A percentile compares a stretch with the other conserved stretches of the same genome.
Conservation (phyloP, 1,139 yeast genomes). For the Entelexis paramagnoliae region DNA sequence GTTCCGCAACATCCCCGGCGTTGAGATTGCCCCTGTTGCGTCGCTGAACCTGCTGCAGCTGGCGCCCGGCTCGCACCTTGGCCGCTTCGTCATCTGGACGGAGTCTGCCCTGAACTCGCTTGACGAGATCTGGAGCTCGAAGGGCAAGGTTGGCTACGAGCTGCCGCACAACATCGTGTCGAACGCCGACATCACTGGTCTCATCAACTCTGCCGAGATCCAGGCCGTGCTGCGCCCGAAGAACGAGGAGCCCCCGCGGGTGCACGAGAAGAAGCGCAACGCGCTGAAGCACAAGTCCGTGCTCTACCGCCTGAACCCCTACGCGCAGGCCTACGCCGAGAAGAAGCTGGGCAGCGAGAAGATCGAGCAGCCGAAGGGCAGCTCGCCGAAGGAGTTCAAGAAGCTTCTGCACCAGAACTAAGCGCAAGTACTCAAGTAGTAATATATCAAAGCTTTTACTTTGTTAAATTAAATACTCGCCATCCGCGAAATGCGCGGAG, state of each 20-base stretch:
- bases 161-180: conserved; percentile 91
- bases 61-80: conserved; percentile 99
- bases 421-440: background rate
- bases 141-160: conserved; percentile 80
- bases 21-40: conserved; percentile 88
- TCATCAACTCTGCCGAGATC: conserved; percentile 98
- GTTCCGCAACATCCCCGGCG: conserved; percentile 99
- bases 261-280: conserved; percentile 97
- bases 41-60: conserved; percentile 94
- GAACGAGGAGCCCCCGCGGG: conserved; percentile 89
- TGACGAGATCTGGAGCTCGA: conserved; percentile 96
- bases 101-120: conserved; percentile 95
- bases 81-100: conserved; percentile 99
- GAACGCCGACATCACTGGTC: conserved; percentile 92
- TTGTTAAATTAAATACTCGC: background rate
- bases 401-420: conserved; percentile 23
- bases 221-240: conserved; percentile 98
- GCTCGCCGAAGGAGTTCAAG: conserved; percentile 27
- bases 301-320: conserved; percentile 96
- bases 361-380: conserved; percentile 49
- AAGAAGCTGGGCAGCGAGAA: conserved; percentile 82
- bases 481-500: no score
- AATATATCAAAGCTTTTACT: background rate
- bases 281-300: conserved; percentile 99
- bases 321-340: conserved; percentile 94